phyloP scores from a whole-genome alignment of 208 protist genomes.

The Trypanosoma caninum region DNA sequence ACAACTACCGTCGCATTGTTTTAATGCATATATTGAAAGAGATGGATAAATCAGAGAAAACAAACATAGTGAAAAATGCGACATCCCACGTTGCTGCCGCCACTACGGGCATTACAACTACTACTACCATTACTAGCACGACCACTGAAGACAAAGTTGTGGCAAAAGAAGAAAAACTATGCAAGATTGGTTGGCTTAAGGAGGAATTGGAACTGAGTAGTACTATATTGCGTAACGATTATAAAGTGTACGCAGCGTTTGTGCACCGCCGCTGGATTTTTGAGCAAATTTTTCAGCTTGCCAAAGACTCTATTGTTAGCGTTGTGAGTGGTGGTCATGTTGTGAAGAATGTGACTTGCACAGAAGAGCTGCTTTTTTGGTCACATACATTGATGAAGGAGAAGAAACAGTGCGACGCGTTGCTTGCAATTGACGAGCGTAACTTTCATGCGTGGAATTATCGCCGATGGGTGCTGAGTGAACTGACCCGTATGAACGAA shows the following conservation, averaged over 20 bases:
- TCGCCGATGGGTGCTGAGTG: conserved; percentile 50
- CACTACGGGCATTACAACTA: not conserved
- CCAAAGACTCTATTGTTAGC: conserved; percentile 22
- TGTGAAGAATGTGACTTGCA: not conserved
- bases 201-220: conserved; percentile 70
- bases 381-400: conserved; percentile 44
- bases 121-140: not conserved
- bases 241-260: conserved; percentile 89
- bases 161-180: not conserved
- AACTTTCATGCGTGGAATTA: conserved; percentile 92
- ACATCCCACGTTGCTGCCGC: not conserved
- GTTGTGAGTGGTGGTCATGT: not conserved
- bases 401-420: conserved; percentile 56
- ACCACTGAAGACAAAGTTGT: not conserved
- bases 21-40: conserved; percentile 26
- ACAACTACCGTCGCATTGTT: conserved; percentile 66
- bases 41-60: not conserved
- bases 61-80: not conserved
- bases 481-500: conserved; percentile 24
- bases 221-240: conserved; percentile 56
- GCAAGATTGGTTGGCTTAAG: conserved; percentile 23
- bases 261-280: conserved; percentile 80
- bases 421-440: conserved; percentile 80
- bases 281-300: conserved; percentile 36
- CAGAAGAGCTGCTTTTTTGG: conserved; percentile 18